Evolutionary conservation across 345 rosid species (phyloP).

Genomic region (Erodium maritimum): DNA sequence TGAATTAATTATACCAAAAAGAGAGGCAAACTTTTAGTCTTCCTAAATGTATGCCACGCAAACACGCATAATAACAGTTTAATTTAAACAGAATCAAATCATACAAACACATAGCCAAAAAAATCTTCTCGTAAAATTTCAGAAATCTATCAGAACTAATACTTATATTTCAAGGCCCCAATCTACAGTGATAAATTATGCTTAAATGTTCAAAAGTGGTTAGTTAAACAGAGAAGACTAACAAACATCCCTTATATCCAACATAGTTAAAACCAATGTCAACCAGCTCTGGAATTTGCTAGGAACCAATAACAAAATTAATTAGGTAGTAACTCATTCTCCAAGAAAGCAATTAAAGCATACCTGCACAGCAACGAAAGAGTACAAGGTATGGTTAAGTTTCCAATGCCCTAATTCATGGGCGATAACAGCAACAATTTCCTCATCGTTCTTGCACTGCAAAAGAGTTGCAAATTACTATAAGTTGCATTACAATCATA

Average conservation of each 20-base stretch:
- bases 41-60: not conserved
- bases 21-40: not conserved
- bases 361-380: conserved; percentile 89
- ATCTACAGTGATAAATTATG: not conserved
- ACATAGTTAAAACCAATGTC: not conserved
- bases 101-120: not conserved
- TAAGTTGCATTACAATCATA: not conserved
- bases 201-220: not conserved
- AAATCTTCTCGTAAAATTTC: not conserved
- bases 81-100: too few relatives aligned
- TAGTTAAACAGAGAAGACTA: not conserved
- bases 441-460: conserved; percentile 90
- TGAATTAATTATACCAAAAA: not conserved
- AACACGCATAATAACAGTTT: not conserved
- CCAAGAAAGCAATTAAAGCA: conserved; percentile 10
- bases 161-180: not conserved
- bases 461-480: conserved; percentile 7
- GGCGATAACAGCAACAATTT: conserved; percentile 92
- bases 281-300: not conserved
- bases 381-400: conserved; percentile 86
- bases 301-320: conserved; percentile 1
- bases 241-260: not conserved
- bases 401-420: conserved; percentile 99
- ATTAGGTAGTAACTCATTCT: not conserved
- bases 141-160: too few relatives aligned